Evolutionary conservation across 2,329 filamentous ascomycete species (phyloP), one percentile per base, ranked within the genome.

Genomic region (Alternaria sp.): DNA sequence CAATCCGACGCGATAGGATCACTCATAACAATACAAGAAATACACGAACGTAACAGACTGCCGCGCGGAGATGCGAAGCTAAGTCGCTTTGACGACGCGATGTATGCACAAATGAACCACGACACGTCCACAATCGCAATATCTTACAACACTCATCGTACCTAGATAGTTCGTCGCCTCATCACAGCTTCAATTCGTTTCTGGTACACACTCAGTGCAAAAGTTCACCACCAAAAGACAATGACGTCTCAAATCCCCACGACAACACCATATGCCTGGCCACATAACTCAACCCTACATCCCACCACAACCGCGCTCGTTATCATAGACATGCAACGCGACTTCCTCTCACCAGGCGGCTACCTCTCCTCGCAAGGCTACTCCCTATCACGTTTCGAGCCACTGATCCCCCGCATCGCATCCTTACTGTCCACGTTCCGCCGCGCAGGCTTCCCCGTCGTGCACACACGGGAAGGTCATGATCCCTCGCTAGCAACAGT

Each of bases 401-500:
- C 79, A 15, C 81, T 87, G 28, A 83, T 86, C 19, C 84, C 83
- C 0, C 75, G 73, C 4, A 73, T 85, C 47, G 68, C 75, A 23
- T 67, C 67, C 2, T 78, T 85, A 10, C 81, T 87, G 2, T 66
- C 71, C 5, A 67, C 76, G 1, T 85, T 82, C 61, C 83, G 85
- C 5, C 46, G 62, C 0, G 68, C 79, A 15, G 74, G 77, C 2
- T 82, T 83, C 45, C 78, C 81, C 11, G 74, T 87, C 26, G 81
- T 83, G 52, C 83, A 86, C 72, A 86, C 85, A 6, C 80, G 85
- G 9, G 84, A 87, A 76, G 85, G 75, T 26, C 85, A 87, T 68
- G 84, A 85, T 11, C 75, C 85, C 0, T 84, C 88, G 67, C 80
- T 89, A 6, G 86, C 85, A 0, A 88, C 87, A 8, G 81, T 89